Evolutionary conservation across 2,329 filamentous ascomycete genomes (phyloP).

Genomic region (Myrmaecium sp.): DNA sequence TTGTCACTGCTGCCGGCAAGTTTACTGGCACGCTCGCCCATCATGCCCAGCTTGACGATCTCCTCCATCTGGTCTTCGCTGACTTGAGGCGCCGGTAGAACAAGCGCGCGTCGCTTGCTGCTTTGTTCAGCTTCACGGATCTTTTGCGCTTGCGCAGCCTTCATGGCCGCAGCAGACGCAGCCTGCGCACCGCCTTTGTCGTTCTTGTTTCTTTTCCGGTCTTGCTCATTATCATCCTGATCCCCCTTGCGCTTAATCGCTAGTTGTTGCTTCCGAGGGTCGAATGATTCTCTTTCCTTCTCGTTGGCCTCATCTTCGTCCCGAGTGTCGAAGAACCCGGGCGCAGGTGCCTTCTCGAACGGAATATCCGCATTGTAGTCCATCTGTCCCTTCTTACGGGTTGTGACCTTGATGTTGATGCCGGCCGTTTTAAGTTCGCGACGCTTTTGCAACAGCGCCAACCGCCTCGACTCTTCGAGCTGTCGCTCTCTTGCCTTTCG

Average conservation of each 20-base stretch:
- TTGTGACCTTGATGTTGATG: slow-evolving; percentile 92
- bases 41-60: slow-evolving; percentile 96
- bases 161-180: slow-evolving; percentile 71
- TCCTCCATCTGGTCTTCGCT: slow-evolving; percentile 86
- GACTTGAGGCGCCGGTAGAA: slow-evolving; percentile 77
- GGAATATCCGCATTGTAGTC: slow-evolving; percentile 99
- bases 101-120: slow-evolving; percentile 74
- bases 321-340: slow-evolving; percentile 83
- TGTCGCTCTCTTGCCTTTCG: slow-evolving; percentile 90
- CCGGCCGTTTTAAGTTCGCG: slow-evolving; percentile 93
- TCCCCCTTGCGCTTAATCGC: slow-evolving; percentile 90
- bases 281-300: slow-evolving; percentile 65
- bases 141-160: slow-evolving; percentile 86
- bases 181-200: slow-evolving; percentile 68
- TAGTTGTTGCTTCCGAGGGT: slow-evolving; percentile 81
- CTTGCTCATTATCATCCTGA: slow-evolving; percentile 60
- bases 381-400: slow-evolving; percentile 90
- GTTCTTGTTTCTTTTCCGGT: slow-evolving; percentile 70
- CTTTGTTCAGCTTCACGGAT: slow-evolving; percentile 93
- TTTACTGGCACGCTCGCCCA: slow-evolving; percentile 68
- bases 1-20: slow-evolving; percentile 67
- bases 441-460: slow-evolving; percentile 85
- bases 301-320: slow-evolving; percentile 75
- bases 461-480: slow-evolving; percentile 77
- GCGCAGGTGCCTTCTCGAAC: slow-evolving; percentile 78